Evolutionary conservation across 1,284 basidiomycete species (phyloP), one percentile per base, ranked within the genome.

Genomic region (Coniferiporia weirii): DNA sequence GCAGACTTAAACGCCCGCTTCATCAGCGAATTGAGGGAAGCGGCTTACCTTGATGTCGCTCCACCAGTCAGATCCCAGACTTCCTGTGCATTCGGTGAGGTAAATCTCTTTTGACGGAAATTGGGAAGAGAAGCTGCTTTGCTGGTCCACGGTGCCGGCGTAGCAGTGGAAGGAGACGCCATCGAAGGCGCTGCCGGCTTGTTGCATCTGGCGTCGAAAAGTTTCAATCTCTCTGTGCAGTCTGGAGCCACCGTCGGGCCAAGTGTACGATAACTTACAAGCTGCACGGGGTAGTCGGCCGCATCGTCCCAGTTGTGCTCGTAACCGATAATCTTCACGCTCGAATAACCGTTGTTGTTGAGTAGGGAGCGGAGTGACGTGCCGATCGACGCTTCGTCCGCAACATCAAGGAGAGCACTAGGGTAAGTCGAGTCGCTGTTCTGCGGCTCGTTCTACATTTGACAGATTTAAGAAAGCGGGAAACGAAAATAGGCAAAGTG

Each of bases 61-160:
- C 87, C 87, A 91, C 87, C 87, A 90, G 68, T 90, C 86, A 17
- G 79, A 80, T 27, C 78, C 78, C 51, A 76, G 67, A 3, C 65
- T 68, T n/a, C 80, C 79, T 10, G 77, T 70, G 65, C 81, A 81
- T 59, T 82, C 81, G 3, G 79, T 80, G 63, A 81, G 74, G 70
- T 77, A 79, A 7, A 81, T 73, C 63, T 78, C 76, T 71, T 80
- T 80, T 61, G 60, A 63, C 1, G 80, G 78, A 57, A 71, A 79
- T 40, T 71, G 72, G 50, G 71, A 71, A 43, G 76, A 74, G 70
- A 82, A 82, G 0, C 63, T 66, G 22, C 74, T 71, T 64, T 80
- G 79, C 12, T 79, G 60, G 17, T 57, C 65, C 48, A 75, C 73
- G 40, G 40, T 64, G 3, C 81, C 80, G 9, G 65, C 66, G 59